Percentiles rank a stretch among this genome's conserved stretches.
Evolutionary conservation across 2,329 filamentous ascomycete genomes (phyloP).

Genomic region (Pyricularia sp.): DNA sequence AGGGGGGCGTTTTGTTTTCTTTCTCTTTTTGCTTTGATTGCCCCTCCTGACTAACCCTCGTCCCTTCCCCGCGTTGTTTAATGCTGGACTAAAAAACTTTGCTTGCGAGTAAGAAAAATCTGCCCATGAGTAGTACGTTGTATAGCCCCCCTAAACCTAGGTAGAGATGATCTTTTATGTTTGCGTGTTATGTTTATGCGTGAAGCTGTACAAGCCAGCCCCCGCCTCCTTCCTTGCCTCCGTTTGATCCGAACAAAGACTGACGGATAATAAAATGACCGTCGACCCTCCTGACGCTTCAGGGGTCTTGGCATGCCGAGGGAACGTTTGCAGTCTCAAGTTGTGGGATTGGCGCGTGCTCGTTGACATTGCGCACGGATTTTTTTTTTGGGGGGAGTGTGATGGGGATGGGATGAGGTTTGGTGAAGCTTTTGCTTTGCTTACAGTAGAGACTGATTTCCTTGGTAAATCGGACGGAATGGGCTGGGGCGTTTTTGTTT

Average conservation of each 20-base stretch:
- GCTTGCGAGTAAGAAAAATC: neutral
- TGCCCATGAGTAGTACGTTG: neutral
- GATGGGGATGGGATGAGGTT: neutral
- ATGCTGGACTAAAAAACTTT: neutral
- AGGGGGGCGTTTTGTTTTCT: neutral
- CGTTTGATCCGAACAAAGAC: neutral
- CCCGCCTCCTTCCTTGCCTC: neutral
- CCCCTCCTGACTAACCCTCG: neutral
- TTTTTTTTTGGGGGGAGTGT: neutral
- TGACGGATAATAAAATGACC: neutral
- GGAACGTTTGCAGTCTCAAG: neutral
- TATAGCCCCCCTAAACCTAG: neutral
- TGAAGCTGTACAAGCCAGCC: neutral
- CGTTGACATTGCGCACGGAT: neutral
- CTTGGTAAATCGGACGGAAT: neutral
- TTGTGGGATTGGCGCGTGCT: neutral
- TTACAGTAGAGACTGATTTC: neutral
- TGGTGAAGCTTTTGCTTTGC: neutral
- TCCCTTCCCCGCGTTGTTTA: neutral
- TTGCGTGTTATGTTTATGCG: neutral
- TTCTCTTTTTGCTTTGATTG: neutral
- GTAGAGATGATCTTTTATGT: neutral
- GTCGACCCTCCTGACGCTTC: neutral
- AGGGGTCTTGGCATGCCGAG: neutral
- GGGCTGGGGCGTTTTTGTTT: neutral